phyloP scores from a whole-genome alignment of 2,329 filamentous ascomycete genomes.

The Zopfia rhizophila region DNA sequence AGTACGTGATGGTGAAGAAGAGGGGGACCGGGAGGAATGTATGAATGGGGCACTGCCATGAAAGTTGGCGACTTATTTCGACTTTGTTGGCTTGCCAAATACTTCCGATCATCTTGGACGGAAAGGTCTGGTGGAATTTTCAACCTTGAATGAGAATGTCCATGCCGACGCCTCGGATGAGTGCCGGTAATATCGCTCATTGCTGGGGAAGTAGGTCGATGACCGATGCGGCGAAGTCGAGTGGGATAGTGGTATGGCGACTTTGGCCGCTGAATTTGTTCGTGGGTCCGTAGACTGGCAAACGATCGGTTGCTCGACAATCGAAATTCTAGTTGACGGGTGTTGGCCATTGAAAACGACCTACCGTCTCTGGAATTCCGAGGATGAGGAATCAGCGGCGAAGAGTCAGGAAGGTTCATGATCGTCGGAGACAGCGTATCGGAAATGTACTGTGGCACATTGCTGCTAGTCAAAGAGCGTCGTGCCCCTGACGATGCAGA shows the following conservation, averaged over 20 bases:
- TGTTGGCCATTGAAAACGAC: conserved; percentile 54
- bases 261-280: conserved; percentile 45
- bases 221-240: conserved; percentile 53
- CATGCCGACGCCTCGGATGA: conserved; percentile 29
- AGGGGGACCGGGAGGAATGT: conserved; percentile 37
- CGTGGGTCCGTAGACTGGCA: conserved; percentile 57
- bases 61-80: conserved; percentile 27
- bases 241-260: conserved; percentile 56
- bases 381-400: conserved; percentile 36
- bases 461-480: conserved; percentile 54
- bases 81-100: conserved; percentile 22
- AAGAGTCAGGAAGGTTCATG: conserved; percentile 43
- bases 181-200: conserved; percentile 52
- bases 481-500: conserved; percentile 52
- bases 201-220: conserved; percentile 56
- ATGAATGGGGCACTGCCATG: conserved; percentile 18
- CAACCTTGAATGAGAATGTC: conserved; percentile 31
- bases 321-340: conserved; percentile 43
- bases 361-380: conserved; percentile 47
- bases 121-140: conserved; percentile 38
- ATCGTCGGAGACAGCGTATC: conserved; percentile 49
- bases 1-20: conserved; percentile 31
- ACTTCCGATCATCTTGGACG: conserved; percentile 31
- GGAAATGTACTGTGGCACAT: conserved; percentile 53
- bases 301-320: conserved; percentile 57